Conservation (phyloP, 2,329 filamentous ascomycete species). For the Trichoderma guizhouense region DNA sequence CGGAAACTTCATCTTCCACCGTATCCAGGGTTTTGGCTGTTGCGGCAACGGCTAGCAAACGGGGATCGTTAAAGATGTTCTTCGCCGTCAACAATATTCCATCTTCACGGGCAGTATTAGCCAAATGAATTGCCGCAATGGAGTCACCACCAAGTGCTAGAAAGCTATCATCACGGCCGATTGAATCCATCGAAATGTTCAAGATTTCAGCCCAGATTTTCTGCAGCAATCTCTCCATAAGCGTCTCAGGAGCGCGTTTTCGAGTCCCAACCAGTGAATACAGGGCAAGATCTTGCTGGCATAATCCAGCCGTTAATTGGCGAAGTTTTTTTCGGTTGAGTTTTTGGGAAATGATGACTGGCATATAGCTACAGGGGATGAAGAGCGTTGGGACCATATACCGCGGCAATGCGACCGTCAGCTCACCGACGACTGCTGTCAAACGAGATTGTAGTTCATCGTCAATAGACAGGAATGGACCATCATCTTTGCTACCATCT, state of each 20-base stretch:
- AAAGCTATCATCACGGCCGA: constrained; percentile 23
- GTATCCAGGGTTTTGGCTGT: background rate
- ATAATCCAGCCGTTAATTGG: background rate
- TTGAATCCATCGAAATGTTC: background rate
- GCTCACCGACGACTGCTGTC: background rate
- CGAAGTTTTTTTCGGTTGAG: constrained; percentile 17
- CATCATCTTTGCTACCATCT: background rate
- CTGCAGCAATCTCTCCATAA: constrained; percentile 21
- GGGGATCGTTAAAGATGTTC: background rate
- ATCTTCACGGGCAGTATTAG: background rate
- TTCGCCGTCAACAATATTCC: background rate
- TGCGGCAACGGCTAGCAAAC: background rate
- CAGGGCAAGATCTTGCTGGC: constrained; percentile 13
- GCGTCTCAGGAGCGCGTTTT: constrained; percentile 19
- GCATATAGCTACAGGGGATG: constrained; percentile 6
- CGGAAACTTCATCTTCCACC: background rate
- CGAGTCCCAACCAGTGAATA: constrained; percentile 27
- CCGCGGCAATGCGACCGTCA: background rate
- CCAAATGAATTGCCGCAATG: constrained; percentile 24
- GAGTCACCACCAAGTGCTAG: constrained; percentile 25
- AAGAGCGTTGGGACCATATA: constrained; percentile 13
- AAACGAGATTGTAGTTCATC: background rate
- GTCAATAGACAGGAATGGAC: background rate
- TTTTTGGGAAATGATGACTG: constrained; percentile 8
- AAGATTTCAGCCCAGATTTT: constrained; percentile 22